These are phyloP conservation scores for Cladophialophora chaetospira DNA, from an alignment of 2,329 filamentous ascomycete genomes.

Conservation along the genomic window DNA sequence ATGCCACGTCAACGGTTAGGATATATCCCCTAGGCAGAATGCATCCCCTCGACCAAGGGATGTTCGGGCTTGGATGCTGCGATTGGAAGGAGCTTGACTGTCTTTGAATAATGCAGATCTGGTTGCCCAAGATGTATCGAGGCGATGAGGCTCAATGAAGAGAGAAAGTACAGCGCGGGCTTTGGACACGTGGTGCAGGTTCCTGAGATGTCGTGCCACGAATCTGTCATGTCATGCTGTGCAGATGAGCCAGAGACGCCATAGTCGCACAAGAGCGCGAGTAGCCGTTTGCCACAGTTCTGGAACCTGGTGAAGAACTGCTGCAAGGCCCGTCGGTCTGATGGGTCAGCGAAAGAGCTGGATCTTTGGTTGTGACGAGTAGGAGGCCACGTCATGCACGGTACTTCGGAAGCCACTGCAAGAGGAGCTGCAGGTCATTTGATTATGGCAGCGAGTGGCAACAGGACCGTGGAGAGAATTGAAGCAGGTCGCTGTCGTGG, in stretches of 20 bases:
- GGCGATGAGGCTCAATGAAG: constrained; percentile 1
- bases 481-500: constrained; percentile 13
- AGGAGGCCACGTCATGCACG: constrained; percentile 16
- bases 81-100: too few species aligned
- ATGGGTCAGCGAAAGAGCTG: constrained; percentile 1
- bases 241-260: neutral
- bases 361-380: constrained; percentile 13
- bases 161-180: constrained; percentile 8
- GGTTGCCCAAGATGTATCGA: too few species aligned
- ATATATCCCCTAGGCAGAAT: too few species aligned
- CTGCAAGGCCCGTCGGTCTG: constrained; percentile 17
- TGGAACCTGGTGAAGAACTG: neutral
- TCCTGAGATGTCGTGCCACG: constrained; percentile 1
- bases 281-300: neutral
- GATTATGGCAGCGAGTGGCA: neutral
- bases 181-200: constrained; percentile 3
- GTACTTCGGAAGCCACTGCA: constrained; percentile 21
- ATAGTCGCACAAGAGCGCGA: neutral
- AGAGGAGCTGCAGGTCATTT: constrained; percentile 17
- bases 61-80: too few species aligned
- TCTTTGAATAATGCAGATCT: too few species aligned
- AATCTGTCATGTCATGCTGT: neutral
- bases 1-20: too few species aligned
- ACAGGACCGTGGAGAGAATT: neutral
- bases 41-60: too few species aligned